These are phyloP conservation scores for Thraustochytrium sp. DNA, from an alignment of 352 stramenopile species.

Conservation along the genomic window DNA sequence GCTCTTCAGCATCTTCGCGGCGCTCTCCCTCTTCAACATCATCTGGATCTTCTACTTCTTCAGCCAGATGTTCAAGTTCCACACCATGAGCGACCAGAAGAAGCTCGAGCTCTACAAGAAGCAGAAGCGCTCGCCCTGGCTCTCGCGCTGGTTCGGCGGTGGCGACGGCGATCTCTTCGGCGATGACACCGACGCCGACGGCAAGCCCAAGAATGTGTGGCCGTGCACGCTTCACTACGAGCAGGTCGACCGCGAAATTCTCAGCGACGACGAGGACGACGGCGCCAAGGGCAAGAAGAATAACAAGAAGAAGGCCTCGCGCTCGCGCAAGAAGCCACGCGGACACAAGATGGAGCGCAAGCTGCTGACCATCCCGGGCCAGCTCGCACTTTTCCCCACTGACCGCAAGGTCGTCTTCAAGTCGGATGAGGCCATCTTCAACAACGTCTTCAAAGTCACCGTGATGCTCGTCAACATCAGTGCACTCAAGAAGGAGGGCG, in stretches of 20 bases:
- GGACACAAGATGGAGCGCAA: background rate
- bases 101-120: conserved; percentile 40
- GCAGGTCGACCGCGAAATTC: background rate
- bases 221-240: conserved; percentile 21
- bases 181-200: conserved; percentile 1
- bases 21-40: background rate
- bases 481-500: background rate
- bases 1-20: conserved; percentile 4
- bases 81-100: conserved; percentile 22
- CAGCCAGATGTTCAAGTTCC: background rate
- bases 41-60: conserved; percentile 18
- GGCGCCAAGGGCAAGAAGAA: background rate
- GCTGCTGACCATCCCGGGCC: conserved; percentile 3
- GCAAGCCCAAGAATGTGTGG: conserved; percentile 17
- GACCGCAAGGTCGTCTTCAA: conserved; percentile 12
- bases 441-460: conserved; percentile 36
- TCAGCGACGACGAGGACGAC: background rate
- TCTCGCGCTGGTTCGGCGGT: conserved; percentile 18
- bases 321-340: background rate
- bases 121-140: background rate
- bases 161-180: background rate
- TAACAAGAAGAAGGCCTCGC: background rate
- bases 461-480: conserved; percentile 27
- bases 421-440: conserved; percentile 29
- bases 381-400: background rate